Percentiles rank a stretch among this genome's conserved stretches.
Evolutionary conservation across 768 basidiomycete species (phyloP).

Genomic region (Suillus subalutaceus): DNA sequence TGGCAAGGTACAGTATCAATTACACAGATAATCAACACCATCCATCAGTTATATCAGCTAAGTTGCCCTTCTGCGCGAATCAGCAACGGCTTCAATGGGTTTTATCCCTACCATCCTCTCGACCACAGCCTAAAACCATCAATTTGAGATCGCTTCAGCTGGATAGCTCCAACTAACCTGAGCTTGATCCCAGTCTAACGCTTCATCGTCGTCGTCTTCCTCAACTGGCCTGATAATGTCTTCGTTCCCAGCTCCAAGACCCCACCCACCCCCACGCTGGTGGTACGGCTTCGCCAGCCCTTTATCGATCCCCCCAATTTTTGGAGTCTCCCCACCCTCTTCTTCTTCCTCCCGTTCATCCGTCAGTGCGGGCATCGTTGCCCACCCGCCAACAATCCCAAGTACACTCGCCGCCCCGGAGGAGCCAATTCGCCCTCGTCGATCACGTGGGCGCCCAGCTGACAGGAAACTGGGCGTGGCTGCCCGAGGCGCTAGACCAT

Average conservation of each 20-base stretch:
- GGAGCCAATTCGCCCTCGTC: constrained; percentile 72
- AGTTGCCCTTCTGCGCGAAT: constrained; percentile 29
- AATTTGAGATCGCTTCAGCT: neutral
- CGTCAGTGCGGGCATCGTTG: constrained; percentile 35
- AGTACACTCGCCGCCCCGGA: constrained; percentile 32
- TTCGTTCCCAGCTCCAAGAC: constrained; percentile 62
- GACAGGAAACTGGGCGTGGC: constrained; percentile 68
- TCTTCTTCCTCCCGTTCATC: constrained; percentile 40
- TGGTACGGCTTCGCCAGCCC: constrained; percentile 17
- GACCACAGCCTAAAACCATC: constrained; percentile 46
- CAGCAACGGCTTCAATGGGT: constrained; percentile 25
- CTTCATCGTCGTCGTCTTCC: constrained; percentile 68
- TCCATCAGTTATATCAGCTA: constrained; percentile 8
- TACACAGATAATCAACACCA: neutral
- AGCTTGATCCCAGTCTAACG: constrained; percentile 69
- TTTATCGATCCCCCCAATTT: constrained; percentile 47
- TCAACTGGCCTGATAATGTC: constrained; percentile 48
- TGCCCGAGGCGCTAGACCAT: constrained; percentile 31
- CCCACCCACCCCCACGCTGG: constrained; percentile 70
- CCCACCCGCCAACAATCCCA: constrained; percentile 30
- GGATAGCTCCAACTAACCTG: constrained; percentile 44
- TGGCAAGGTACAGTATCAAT: neutral
- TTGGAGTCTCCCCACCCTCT: constrained; percentile 61
- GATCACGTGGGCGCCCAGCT: constrained; percentile 73
- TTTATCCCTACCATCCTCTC: constrained; percentile 64